phyloP scores from a whole-genome alignment of 1,139 yeast species.

The Yamadazyma kanchanaburiensis region DNA sequence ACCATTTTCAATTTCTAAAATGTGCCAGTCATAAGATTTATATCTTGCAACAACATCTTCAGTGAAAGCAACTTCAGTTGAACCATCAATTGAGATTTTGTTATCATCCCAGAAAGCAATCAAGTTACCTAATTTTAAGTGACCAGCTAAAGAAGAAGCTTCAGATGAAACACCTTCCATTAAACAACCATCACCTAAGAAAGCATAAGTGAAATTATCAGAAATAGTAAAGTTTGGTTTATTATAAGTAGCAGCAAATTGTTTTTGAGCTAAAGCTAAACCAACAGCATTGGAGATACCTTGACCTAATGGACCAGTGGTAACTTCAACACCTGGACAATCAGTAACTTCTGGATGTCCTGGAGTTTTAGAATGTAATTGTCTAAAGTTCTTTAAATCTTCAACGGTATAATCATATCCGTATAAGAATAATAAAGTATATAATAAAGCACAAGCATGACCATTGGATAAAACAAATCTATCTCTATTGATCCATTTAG shows the following conservation, averaged over 20 bases:
- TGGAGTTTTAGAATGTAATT: constrained; percentile 86
- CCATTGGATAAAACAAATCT: constrained; percentile 95
- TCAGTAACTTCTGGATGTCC: constrained; percentile 91
- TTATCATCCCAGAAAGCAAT: constrained; percentile 97
- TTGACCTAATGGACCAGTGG: constrained; percentile 99
- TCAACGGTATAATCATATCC: constrained; percentile 83
- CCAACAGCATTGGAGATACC: constrained; percentile 98
- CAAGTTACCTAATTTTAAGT: constrained; percentile 88
- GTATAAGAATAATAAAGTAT: constrained; percentile 79
- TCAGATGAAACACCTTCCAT: constrained; percentile 98
- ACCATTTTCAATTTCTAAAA: constrained; percentile 74
- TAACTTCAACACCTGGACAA: constrained; percentile 91
- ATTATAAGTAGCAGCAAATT: constrained; percentile 91
- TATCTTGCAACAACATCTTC: constrained; percentile 88
- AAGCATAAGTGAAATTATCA: constrained; percentile 72
- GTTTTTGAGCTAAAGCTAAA: constrained; percentile 91
- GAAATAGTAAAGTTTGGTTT: constrained; percentile 73
- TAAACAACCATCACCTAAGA: constrained; percentile 98
- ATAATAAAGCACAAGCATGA: constrained; percentile 91
- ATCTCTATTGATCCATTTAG: constrained; percentile 92
- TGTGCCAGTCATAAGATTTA: constrained; percentile 95
- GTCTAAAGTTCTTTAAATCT: constrained; percentile 90
- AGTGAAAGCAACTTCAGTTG: constrained; percentile 86
- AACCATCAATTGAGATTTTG: constrained; percentile 96
- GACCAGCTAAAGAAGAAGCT: constrained; percentile 95